Conservation (phyloP, 192 early-diverging fungal species). For the Lunasporangiospora selenospora region DNA sequence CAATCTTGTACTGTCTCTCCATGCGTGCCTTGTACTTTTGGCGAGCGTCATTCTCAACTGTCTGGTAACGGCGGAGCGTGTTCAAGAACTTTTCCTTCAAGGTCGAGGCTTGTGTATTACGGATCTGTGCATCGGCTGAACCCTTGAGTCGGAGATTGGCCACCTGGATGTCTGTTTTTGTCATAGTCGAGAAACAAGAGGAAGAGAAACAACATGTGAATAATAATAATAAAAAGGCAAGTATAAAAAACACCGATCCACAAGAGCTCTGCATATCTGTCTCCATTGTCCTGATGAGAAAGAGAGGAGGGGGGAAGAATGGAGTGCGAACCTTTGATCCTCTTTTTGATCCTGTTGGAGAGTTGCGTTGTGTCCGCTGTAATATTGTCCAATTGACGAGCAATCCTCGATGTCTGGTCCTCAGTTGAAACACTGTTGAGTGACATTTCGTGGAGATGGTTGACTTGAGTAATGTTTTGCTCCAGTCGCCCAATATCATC, state of each 20-base stretch:
- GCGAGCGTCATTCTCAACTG: slow-evolving; percentile 79
- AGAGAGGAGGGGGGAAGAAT: slow-evolving; percentile 2
- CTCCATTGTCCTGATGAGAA: slow-evolving; percentile 13
- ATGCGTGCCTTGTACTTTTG: slow-evolving; percentile 84
- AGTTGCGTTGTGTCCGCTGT: slow-evolving; percentile 42
- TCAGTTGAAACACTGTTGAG: slow-evolving; percentile 44
- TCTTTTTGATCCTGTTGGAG: slow-evolving; percentile 51
- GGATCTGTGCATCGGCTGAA: slow-evolving; percentile 32
- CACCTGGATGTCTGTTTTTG: slow-evolving; percentile 29
- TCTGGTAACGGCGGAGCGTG: slow-evolving; percentile 78
- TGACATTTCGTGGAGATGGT: slow-evolving; percentile 45
- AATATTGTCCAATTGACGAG: slow-evolving; percentile 44
- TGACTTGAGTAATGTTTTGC: slow-evolving; percentile 44
- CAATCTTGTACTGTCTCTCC: slow-evolving; percentile 86
- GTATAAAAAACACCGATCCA: no score
- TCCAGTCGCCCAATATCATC: slow-evolving; percentile 30
- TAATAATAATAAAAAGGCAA: no score
- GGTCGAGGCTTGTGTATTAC: slow-evolving; percentile 49
- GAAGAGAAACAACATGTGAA: not conserved
- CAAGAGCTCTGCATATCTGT: no score
- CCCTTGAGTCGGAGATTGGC: slow-evolving; percentile 23
- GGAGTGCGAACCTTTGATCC: slow-evolving; percentile 50
- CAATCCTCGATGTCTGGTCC: slow-evolving; percentile 19
- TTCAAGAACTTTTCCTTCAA: slow-evolving; percentile 69
- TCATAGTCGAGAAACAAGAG: slow-evolving; percentile 16